These are phyloP conservation scores for Zoysia matrella DNA, from an alignment of 202 grass and related monocot species.

Conservation along the genomic window DNA sequence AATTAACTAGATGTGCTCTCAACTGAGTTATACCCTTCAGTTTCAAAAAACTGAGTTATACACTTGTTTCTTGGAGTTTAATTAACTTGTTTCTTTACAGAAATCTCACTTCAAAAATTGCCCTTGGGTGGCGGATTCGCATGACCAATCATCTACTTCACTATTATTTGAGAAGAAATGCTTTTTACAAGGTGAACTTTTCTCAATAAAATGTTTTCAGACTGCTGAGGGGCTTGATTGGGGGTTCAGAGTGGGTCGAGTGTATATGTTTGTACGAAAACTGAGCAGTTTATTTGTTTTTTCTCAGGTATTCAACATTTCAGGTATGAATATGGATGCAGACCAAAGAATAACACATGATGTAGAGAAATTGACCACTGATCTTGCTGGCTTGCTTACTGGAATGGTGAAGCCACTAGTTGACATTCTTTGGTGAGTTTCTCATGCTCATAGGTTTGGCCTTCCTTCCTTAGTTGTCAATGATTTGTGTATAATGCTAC, in stretches of 20 bases:
- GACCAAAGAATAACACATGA: conserved; percentile 98
- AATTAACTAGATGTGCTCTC: neutral
- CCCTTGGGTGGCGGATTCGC: conserved; percentile 94
- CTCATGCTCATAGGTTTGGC: conserved; percentile 3
- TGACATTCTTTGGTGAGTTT: conserved; percentile 91
- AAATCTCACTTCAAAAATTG: conserved; percentile 84
- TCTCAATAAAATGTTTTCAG: neutral
- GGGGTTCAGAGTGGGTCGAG: too few species aligned
- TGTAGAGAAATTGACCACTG: conserved; percentile 89
- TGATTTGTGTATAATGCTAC: conserved; percentile 38
- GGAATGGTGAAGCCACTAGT: conserved; percentile 97
- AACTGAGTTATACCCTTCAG: neutral
- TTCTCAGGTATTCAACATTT: conserved; percentile 80
- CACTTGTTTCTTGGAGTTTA: conserved; percentile 23
- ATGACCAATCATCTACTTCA: conserved; percentile 92
- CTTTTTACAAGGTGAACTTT: conserved; percentile 81
- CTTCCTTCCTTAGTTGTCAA: conserved; percentile 17
- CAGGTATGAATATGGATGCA: conserved; percentile 80
- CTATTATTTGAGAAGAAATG: conserved; percentile 91
- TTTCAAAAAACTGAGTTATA: too few species aligned
- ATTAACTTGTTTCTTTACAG: conserved; percentile 56
- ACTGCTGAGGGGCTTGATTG: neutral
- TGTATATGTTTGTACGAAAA: conserved; percentile 14
- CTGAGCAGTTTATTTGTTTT: conserved; percentile 5
- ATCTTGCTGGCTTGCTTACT: conserved; percentile 92